Conservation (phyloP, 1,284 basidiomycete genomes). For the Rhodotorula sp. region DNA sequence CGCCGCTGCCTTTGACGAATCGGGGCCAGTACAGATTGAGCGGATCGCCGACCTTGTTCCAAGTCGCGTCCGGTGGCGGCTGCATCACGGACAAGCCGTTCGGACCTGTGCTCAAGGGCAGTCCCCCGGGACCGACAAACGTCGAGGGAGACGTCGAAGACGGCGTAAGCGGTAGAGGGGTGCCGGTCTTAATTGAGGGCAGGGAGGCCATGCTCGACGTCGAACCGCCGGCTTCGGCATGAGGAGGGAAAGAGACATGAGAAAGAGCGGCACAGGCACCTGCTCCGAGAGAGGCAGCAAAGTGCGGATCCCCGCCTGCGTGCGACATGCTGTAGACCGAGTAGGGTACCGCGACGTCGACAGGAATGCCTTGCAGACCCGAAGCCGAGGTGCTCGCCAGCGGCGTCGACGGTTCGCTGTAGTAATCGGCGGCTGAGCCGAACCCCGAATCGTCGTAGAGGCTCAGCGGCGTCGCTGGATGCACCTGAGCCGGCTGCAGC, state of each 20-base stretch:
- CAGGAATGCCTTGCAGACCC: conserved; percentile 8
- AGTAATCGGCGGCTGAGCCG: conserved; percentile 3
- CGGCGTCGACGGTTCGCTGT: conserved; percentile 3
- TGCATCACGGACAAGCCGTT: conserved; percentile 22
- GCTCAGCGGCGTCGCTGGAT: conserved; percentile 7
- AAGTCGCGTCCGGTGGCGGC: conserved; percentile 26
- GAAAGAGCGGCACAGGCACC: not conserved
- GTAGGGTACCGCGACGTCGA: conserved; percentile 12
- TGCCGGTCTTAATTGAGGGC: not conserved
- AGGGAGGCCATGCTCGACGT: conserved; percentile 2
- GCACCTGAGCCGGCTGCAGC: not conserved
- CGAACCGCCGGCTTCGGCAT: not conserved
- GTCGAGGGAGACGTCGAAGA: not conserved
- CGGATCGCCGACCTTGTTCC: conserved; percentile 40
- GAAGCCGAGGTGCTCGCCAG: conserved; percentile 20
- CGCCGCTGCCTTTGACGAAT: conserved; percentile 67
- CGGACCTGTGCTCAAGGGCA: conserved; percentile 42
- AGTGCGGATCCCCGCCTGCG: not conserved
- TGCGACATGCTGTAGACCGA: conserved; percentile 5
- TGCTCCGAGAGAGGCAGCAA: not conserved
- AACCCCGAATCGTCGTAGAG: conserved; percentile 20
- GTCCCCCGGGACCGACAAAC: not conserved
- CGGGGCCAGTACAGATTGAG: conserved; percentile 72
- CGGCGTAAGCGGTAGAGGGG: conserved; percentile 6
- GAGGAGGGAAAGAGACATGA: not conserved